Conservation (phyloP, 345 rosid genomes). For the Physaria fendleri region DNA sequence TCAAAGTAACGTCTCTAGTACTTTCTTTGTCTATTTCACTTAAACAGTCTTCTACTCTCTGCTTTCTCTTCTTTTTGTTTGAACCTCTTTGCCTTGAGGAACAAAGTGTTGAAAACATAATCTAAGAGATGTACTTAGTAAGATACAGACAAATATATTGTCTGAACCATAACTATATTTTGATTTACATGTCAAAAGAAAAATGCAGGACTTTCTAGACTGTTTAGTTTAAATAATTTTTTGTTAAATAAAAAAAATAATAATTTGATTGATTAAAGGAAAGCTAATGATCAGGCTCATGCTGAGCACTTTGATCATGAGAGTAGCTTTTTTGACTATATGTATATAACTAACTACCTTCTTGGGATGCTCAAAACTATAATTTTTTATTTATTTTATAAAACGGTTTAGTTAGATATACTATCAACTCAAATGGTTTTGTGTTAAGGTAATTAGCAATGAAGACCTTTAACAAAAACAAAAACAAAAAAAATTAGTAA, state of each 20-base stretch:
- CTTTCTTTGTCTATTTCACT: constrained; percentile 12
- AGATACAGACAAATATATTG: background rate
- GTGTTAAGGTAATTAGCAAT: background rate
- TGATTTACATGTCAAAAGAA: background rate
- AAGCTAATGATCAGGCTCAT: constrained; percentile 10
- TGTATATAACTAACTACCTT: constrained; percentile 28
- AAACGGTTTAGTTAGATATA: background rate
- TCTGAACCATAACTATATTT: background rate
- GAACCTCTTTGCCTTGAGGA: constrained; percentile 11
- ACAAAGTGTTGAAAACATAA: background rate
- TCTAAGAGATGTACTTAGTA: background rate
- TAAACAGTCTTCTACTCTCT: constrained; percentile 8
- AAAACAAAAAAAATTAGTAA: background rate
- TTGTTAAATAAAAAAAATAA: background rate
- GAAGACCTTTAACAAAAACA: background rate
- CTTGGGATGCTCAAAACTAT: constrained; percentile 6
- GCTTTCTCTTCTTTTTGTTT: background rate
- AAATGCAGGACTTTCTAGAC: background rate
- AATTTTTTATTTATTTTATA: background rate
- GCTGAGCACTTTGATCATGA: constrained; percentile 21
- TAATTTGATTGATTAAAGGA: constrained; percentile 7
- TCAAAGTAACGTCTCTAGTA: constrained; percentile 28
- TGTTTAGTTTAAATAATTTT: background rate
- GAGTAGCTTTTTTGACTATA: constrained; percentile 24
- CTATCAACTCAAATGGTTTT: constrained; percentile 9